Base-by-base conservation (phyloP, 179 eudicot genomes). In the Pouteria campechiana region DNA sequence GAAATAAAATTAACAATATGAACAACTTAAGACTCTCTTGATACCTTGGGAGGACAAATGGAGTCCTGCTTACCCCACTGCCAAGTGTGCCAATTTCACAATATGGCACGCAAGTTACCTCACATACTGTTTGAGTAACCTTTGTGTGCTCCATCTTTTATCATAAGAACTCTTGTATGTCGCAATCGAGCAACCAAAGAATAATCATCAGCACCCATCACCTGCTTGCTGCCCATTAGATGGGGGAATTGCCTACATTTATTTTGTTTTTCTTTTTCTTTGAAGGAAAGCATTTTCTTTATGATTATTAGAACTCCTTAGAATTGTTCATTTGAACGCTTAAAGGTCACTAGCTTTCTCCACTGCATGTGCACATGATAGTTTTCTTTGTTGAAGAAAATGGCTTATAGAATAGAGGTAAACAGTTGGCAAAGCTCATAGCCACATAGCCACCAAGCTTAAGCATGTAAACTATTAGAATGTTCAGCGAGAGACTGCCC, bases 91-190 rank as follows among this genome's bases (percentile, higher is more conserved):
- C 54, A 46, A 46, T 42, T 55, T 66, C 23, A 58, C 41, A 51
- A 12, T 47, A 56, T 69, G 64, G 69, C 82, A 71, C 48, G 59
- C 67, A 59, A 60, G 60, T 89, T 78, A 85, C 90, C 98, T 85
- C 79, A 68, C 57, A 60, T 37, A 72, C 58, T 64, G 90, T 57
- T 74, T 73, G 82, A 71, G 64, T 74, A 81, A 71, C 66, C 75
- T 55, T 65, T 69, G 65, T 36, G 72, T 63, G 75, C 81, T 74
- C 81, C 89, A 68, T 63, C 95, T 65, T 81, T 75, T 64, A 67
- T 68, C 78, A 71, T 55, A 84, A 59, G 92, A 73, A 52, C 77
- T 70, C 52, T 67, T 67, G 57, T 70, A 66, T 46, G 38, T 70
- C 74, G 73, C 58, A 76, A 64, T 58, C 73, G 70, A 67, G 67